These are phyloP conservation scores for Heterobasidion annosum DNA, from an alignment of 1,284 basidiomycete species.

Conservation along the genomic window DNA sequence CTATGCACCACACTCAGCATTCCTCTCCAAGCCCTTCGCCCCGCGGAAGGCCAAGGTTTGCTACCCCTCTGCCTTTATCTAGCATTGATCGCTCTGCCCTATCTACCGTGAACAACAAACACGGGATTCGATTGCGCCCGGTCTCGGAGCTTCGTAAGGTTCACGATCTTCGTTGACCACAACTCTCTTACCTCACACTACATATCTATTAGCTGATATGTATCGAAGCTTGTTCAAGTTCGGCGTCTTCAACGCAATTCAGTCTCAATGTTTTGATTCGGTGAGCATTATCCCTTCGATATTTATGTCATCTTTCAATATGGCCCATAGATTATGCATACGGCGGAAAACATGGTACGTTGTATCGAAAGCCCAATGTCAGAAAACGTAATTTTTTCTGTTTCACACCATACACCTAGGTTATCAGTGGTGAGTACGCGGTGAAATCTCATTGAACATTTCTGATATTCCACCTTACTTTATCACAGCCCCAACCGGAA, in stretches of 20 bases:
- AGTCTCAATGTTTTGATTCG: constrained; percentile 73
- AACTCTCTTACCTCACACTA: background rate
- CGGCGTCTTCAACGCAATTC: constrained; percentile 83
- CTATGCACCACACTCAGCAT: no score
- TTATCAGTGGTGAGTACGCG: constrained; percentile 57
- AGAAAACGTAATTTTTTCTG: no score
- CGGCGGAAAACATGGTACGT: constrained; percentile 68
- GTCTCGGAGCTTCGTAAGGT: constrained; percentile 64
- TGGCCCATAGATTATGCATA: constrained; percentile 47
- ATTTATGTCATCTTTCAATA: background rate
- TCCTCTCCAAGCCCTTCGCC: background rate
- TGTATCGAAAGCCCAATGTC: background rate
- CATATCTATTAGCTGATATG: constrained; percentile 53
- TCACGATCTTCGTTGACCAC: background rate
- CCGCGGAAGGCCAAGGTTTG: background rate
- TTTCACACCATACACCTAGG: constrained; percentile 27
- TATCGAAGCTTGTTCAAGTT: constrained; percentile 82
- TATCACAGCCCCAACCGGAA: constrained; percentile 75
- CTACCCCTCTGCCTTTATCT: background rate
- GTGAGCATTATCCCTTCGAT: constrained; percentile 26
- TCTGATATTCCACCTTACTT: background rate
- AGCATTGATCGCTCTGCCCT: background rate
- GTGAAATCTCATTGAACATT: background rate
- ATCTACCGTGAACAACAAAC: background rate
- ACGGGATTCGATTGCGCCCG: constrained; percentile 43